Percentiles rank a stretch among this genome's conserved stretches.
Conservation (phyloP, 2,329 filamentous ascomycete species). For the Aspergillus terreus region DNA sequence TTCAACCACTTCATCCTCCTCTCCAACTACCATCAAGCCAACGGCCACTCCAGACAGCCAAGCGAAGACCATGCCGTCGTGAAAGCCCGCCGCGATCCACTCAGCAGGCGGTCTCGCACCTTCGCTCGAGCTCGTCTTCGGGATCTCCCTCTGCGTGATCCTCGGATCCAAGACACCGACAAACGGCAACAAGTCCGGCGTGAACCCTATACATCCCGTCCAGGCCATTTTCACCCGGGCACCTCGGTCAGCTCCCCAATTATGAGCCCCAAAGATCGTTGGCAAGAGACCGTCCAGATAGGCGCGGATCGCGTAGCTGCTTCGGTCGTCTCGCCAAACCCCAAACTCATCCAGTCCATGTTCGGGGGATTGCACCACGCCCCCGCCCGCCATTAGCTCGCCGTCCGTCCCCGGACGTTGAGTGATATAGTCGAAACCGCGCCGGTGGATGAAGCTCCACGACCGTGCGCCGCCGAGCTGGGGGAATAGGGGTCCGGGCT, state of each 20-base stretch:
- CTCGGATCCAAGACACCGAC: constrained; percentile 36
- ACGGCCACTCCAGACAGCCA: too few relatives aligned
- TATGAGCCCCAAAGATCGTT: constrained; percentile 27
- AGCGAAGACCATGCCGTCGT: too few relatives aligned
- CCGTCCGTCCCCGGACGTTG: constrained; percentile 8
- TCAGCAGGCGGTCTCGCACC: too few relatives aligned
- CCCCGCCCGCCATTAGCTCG: constrained; percentile 22
- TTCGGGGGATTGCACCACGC: constrained; percentile 15
- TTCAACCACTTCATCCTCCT: too few relatives aligned
- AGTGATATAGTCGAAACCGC: constrained; percentile 39
- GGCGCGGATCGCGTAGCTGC: constrained; percentile 15
- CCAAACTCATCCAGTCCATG: constrained; percentile 14
- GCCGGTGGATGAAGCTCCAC: constrained; percentile 21
- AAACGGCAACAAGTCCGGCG: constrained; percentile 51
- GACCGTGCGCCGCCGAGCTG: constrained; percentile 3
- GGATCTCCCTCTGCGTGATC: too few relatives aligned
- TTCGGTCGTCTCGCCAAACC: constrained; percentile 15
- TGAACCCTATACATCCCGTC: constrained; percentile 58
- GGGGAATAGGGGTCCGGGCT: constrained; percentile 27
- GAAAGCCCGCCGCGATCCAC: too few relatives aligned
- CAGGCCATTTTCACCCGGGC: constrained; percentile 35
- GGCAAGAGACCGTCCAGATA: constrained; percentile 23
- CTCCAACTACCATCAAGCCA: too few relatives aligned
- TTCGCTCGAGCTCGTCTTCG: too few relatives aligned
- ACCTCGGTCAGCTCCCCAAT: constrained; percentile 31